Conservation (phyloP, 202 grass and related monocot genomes). For the Brachypodium distachyon region DNA sequence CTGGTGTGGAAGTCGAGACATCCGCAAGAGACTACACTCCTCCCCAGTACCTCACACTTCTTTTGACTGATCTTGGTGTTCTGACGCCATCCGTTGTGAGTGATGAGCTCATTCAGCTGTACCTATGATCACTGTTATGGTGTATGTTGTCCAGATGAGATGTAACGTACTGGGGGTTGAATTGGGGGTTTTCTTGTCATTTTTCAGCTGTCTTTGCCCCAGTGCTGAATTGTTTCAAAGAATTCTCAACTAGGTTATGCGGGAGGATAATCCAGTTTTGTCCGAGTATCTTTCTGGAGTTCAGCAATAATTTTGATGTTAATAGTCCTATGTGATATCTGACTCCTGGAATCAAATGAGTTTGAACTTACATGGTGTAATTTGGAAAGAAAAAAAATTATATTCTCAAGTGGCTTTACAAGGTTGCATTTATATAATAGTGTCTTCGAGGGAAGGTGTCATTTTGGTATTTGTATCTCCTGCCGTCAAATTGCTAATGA, state of each 20-base stretch:
- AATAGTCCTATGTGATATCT: neutral
- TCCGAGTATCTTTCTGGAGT: neutral
- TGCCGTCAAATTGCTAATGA: neutral
- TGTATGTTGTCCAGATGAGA: neutral
- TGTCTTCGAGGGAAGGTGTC: neutral
- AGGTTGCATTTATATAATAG: neutral
- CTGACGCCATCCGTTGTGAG: constrained; percentile 94
- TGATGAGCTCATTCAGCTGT: constrained; percentile 91
- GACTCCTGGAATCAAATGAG: neutral
- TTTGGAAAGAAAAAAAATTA: too few species aligned
- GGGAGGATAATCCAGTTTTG: constrained; percentile 17
- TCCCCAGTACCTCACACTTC: constrained; percentile 83
- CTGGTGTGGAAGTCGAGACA: constrained; percentile 75
- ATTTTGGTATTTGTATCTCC: neutral
- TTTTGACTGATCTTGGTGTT: constrained; percentile 88
- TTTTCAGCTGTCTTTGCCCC: neutral
- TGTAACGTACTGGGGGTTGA: neutral
- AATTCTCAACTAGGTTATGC: neutral
- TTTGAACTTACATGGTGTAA: neutral
- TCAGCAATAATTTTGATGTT: neutral
- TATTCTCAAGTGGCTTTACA: neutral
- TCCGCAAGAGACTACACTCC: constrained; percentile 96
- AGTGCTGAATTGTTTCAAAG: neutral
- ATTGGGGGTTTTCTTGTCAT: neutral
- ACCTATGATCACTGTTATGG: constrained; percentile 26